phyloP scores from a whole-genome alignment of 176 grass and related monocot species.

The Musa schizocarpa region DNA sequence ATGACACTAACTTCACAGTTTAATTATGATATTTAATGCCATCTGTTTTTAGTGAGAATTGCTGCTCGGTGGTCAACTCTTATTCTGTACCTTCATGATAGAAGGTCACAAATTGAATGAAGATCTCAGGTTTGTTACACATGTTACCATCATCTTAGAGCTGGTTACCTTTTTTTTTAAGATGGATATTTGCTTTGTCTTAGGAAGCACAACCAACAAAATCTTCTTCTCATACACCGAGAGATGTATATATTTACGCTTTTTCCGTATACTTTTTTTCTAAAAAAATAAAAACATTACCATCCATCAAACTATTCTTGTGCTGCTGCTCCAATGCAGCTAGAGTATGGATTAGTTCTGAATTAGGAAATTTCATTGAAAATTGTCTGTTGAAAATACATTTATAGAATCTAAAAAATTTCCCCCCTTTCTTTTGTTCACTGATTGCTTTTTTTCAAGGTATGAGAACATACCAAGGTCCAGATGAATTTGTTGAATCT shows the following conservation, averaged over 20 bases:
- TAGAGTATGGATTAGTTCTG: not conserved
- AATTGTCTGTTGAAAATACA: not conserved
- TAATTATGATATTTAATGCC: not conserved
- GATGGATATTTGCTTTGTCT: too few relatives aligned
- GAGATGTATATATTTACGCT: too few relatives aligned
- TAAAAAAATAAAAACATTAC: not conserved
- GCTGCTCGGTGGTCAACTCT: not conserved
- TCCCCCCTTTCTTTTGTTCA: too few relatives aligned
- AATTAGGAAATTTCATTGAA: not conserved
- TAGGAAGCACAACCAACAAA: too few relatives aligned
- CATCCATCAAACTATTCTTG: not conserved
- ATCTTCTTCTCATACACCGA: too few relatives aligned
- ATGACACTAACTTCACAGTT: too few relatives aligned
- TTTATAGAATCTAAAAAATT: not conserved
- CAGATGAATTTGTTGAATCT: constrained; percentile 68
- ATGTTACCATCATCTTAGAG: too few relatives aligned
- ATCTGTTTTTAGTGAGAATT: not conserved
- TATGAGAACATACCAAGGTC: constrained; percentile 72
- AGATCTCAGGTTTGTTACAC: not conserved
- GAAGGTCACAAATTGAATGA: not conserved
- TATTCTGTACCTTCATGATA: not conserved
- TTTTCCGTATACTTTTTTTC: too few relatives aligned
- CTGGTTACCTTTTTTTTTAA: too few relatives aligned
- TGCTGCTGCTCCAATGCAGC: not conserved
- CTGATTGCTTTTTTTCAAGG: constrained; percentile 38